These are phyloP conservation scores for Peziza echinospora DNA, from an alignment of 495 filamentous ascomycete species.

Conservation along the genomic window DNA sequence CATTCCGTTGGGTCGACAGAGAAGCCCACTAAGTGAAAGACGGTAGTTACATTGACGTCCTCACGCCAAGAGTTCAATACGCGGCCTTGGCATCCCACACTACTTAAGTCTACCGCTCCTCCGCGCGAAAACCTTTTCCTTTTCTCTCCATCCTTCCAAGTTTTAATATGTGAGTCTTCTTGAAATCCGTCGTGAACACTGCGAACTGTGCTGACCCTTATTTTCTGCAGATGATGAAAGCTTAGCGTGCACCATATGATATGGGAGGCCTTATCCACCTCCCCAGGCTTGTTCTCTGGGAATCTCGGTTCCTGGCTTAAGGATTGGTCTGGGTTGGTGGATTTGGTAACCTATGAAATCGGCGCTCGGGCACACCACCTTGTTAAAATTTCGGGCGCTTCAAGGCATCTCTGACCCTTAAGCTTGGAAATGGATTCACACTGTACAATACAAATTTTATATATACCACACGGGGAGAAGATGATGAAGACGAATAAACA, in stretches of 20 bases:
- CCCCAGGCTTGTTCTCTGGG: conserved; percentile 52
- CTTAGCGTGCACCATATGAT: conserved; percentile 85
- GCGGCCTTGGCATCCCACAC: no score
- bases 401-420: conserved; percentile 82
- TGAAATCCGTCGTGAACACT: background rate
- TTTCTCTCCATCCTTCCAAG: conserved; percentile 86
- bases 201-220: no score
- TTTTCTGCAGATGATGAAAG: conserved; percentile 83
- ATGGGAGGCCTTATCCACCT: conserved; percentile 41
- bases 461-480: no score
- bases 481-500: no score
- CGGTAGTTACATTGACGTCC: no score
- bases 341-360: conserved; percentile 60
- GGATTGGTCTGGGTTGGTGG: conserved; percentile 51
- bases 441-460: no score
- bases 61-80: no score
- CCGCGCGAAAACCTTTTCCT: conserved; percentile 21
- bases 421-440: conserved; percentile 31
- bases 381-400: conserved; percentile 92
- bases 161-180: conserved; percentile 65
- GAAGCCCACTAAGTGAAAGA: no score
- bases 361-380: conserved; percentile 98
- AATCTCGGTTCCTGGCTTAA: conserved; percentile 45
- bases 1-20: no score
- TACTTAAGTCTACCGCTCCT: no score